Percentiles rank a stretch among this genome's conserved stretches.
These are phyloP conservation scores for Sesbania bispinosa DNA, from an alignment of 306 rosid species.

Conservation along the genomic window DNA sequence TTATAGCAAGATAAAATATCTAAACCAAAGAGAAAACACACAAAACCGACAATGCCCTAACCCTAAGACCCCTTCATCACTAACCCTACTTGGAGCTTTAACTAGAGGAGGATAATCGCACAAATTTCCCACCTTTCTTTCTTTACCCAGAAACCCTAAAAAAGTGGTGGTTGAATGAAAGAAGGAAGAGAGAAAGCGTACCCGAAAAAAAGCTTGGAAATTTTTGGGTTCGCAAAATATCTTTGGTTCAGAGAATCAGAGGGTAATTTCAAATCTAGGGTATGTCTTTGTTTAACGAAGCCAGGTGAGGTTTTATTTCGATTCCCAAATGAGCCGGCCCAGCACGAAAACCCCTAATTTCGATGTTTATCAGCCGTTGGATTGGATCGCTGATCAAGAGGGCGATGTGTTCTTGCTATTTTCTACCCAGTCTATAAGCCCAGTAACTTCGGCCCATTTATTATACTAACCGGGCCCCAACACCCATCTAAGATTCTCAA, in stretches of 20 bases:
- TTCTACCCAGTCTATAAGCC: too few relatives aligned
- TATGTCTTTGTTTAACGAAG: too few relatives aligned
- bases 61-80: not conserved
- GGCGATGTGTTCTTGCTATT: too few relatives aligned
- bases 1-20: not conserved
- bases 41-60: not conserved
- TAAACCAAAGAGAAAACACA: not conserved
- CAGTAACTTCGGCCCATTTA: too few relatives aligned
- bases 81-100: not conserved
- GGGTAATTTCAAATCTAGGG: constrained; percentile 11
- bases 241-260: too few relatives aligned
- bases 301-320: not conserved
- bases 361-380: too few relatives aligned
- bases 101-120: not conserved
- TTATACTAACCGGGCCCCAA: too few relatives aligned
- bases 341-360: not conserved
- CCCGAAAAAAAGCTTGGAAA: not conserved
- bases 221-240: too few relatives aligned
- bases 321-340: not conserved
- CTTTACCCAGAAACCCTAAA: constrained; percentile 1
- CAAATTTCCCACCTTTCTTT: not conserved
- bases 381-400: too few relatives aligned
- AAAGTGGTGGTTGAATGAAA: not conserved
- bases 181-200: too few relatives aligned
- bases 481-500: too few relatives aligned